These are phyloP conservation scores for Clarireedia hainanense DNA, from an alignment of 2,329 filamentous ascomycete genomes.

Conservation along the genomic window DNA sequence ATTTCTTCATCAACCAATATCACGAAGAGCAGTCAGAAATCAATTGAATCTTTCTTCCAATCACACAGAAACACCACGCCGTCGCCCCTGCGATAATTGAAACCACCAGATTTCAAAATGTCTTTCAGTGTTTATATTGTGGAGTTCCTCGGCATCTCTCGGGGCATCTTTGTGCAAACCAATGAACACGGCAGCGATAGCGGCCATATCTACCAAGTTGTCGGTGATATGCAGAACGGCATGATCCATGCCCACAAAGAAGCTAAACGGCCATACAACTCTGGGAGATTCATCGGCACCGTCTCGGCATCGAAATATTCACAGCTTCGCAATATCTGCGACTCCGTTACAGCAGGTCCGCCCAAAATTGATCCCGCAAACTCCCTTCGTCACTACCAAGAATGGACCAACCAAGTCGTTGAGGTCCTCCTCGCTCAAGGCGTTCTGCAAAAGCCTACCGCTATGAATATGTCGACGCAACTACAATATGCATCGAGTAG, in stretches of 20 bases:
- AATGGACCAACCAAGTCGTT: not conserved
- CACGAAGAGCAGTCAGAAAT: too few relatives aligned
- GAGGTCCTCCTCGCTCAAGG: not conserved
- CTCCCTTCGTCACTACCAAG: conserved; percentile 4
- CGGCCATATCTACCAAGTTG: conserved; percentile 10
- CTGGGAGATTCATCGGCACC: conserved; percentile 4
- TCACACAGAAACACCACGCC: too few relatives aligned
- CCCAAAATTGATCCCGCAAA: conserved; percentile 2
- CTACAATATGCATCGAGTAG: not conserved
- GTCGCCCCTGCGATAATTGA: too few relatives aligned
- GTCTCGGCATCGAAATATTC: conserved; percentile 4
- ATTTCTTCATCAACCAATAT: not conserved
- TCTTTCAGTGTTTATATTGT: conserved; percentile 6
- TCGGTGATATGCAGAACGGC: conserved; percentile 8
- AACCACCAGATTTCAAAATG: not conserved
- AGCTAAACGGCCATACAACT: not conserved
- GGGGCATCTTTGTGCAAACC: conserved; percentile 10
- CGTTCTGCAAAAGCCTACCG: not conserved
- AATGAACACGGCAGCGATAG: not conserved
- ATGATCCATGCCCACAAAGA: conserved; percentile 10
- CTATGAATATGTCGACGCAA: not conserved
- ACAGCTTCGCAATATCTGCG: not conserved
- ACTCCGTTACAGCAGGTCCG: conserved; percentile 4
- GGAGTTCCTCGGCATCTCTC: conserved; percentile 4
- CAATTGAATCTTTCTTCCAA: too few relatives aligned